Base-by-base conservation (phyloP, 2,329 filamentous ascomycete species). In the Plectosphaerella plurivora region DNA sequence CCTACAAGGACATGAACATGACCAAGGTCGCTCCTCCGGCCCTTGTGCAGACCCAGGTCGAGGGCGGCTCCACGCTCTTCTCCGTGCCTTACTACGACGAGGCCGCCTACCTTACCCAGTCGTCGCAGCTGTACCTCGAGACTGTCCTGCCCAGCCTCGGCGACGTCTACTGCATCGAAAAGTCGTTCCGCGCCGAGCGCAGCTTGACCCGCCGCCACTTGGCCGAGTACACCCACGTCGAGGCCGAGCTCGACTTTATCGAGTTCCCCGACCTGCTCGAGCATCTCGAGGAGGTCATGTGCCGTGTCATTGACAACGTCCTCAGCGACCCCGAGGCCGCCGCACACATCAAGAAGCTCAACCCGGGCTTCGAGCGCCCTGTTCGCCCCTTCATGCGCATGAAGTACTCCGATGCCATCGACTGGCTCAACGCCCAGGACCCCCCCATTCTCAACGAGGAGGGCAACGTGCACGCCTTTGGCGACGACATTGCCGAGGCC, bases 141-240 rank as follows among this genome's bases (percentile, higher is more conserved):
- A 99, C 94, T 33, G 91, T 87, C 59, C 77, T 99, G 33, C 91
- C 93, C 11, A 90, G 88, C 49, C 80, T 97, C 63, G 94, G 94
- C 61, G 90, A 97, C 68, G 91, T 97, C 50, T 99, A 95, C 81
- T 97, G 93, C 68, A 93, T 99, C 64, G 92, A 96, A 72, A 96
- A 96, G 71, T 97, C 93, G 2, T 99, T 99, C 86, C 92, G 94
- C 56, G 94, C 94, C 14, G 94, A 99, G 73, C 97, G 97, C 75
- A 93, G 88, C 7, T 79, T 97, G 53, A 99, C 94, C 48, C 88
- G 94, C 56, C 89, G 94, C 65, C 94, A 99, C 69, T 75, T 99
- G 63, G 89, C 91, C 47, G 94, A 99, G 73, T 99, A 97, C 77
- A 96, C 92, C 1, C 94, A 99, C 75, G 83, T 99, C 60, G 94